A percentile compares a stretch with the other conserved stretches of the same genome.
phyloP scores from a whole-genome alignment of 495 filamentous ascomycete genomes.

The Penicillium verhagenii region DNA sequence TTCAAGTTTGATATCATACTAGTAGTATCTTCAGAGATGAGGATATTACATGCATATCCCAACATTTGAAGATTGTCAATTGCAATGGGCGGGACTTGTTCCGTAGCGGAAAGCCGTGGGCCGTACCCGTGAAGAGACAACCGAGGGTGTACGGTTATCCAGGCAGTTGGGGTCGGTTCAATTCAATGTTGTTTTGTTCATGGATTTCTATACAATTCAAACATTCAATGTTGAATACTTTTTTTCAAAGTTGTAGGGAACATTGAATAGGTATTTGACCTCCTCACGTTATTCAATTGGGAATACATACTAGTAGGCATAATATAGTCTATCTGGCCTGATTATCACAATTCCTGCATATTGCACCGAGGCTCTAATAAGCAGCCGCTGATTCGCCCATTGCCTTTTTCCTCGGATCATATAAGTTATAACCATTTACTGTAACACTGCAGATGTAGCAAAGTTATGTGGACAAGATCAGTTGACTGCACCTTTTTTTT shows the following conservation, averaged over 20 bases:
- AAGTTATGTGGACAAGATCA: neutral
- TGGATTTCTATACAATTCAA: too few species aligned
- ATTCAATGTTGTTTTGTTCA: too few species aligned
- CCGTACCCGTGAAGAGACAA: neutral
- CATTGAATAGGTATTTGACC: too few species aligned
- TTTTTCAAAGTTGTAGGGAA: too few species aligned
- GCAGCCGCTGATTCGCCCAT: slow-evolving; percentile 28
- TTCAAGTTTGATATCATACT: too few species aligned
- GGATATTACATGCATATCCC: too few species aligned
- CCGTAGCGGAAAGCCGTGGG: slow-evolving; percentile 12
- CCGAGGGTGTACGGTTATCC: slow-evolving; percentile 25
- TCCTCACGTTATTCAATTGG: too few species aligned
- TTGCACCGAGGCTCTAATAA: slow-evolving; percentile 24
- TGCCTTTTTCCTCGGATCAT: neutral
- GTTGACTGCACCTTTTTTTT: neutral
- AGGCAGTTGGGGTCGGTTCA: slow-evolving; percentile 7
- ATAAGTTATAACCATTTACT: too few species aligned
- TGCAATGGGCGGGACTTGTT: neutral
- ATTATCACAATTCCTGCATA: slow-evolving; percentile 8
- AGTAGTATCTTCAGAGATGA: too few species aligned
- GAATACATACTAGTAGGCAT: too few species aligned
- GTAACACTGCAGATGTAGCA: neutral
- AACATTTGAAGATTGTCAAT: too few species aligned
- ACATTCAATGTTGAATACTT: too few species aligned
- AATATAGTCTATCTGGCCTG: slow-evolving; percentile 5